phyloP scores from a whole-genome alignment of 2,329 filamentous ascomycete genomes.

The Fusarium dlaminii region DNA sequence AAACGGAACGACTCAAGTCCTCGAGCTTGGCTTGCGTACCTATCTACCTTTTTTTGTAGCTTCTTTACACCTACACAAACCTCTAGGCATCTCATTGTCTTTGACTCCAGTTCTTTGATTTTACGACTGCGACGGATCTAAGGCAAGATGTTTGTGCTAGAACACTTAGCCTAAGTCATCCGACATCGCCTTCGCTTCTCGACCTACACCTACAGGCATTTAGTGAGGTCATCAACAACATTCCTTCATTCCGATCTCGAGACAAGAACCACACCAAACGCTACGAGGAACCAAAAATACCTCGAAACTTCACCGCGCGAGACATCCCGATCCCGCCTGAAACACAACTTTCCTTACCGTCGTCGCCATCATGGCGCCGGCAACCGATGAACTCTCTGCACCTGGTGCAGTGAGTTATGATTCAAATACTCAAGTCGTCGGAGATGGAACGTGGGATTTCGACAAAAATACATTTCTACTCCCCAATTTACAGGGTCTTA shows the following conservation, averaged over 20 bases:
- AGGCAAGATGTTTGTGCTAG: constrained; percentile 19
- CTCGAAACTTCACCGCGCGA: background rate
- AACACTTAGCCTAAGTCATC: constrained; percentile 29
- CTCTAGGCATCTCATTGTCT: background rate
- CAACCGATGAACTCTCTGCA: constrained; percentile 69
- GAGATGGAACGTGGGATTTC: constrained; percentile 86
- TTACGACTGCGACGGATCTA: background rate
- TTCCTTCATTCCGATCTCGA: constrained; percentile 30
- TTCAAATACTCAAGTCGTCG: constrained; percentile 78
- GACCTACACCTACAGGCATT: background rate
- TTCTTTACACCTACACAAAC: constrained; percentile 15
- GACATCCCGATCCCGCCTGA: constrained; percentile 29
- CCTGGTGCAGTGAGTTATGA: constrained; percentile 78
- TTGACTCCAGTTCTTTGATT: background rate
- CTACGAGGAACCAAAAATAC: background rate
- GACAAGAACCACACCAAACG: constrained; percentile 1
- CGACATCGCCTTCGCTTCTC: constrained; percentile 14
- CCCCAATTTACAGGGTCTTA: constrained; percentile 78
- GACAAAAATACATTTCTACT: constrained; percentile 80
- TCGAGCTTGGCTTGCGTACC: constrained; percentile 21
- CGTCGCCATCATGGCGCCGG: constrained; percentile 68
- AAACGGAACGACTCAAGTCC: background rate
- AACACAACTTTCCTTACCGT: constrained; percentile 39
- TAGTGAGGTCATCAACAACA: constrained; percentile 13
- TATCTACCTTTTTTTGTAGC: constrained; percentile 3